A percentile compares a stretch with the other conserved stretches of the same genome.
Evolutionary conservation across 768 basidiomycete species (phyloP).

Genomic region (Rhodotorula paludigena): DNA sequence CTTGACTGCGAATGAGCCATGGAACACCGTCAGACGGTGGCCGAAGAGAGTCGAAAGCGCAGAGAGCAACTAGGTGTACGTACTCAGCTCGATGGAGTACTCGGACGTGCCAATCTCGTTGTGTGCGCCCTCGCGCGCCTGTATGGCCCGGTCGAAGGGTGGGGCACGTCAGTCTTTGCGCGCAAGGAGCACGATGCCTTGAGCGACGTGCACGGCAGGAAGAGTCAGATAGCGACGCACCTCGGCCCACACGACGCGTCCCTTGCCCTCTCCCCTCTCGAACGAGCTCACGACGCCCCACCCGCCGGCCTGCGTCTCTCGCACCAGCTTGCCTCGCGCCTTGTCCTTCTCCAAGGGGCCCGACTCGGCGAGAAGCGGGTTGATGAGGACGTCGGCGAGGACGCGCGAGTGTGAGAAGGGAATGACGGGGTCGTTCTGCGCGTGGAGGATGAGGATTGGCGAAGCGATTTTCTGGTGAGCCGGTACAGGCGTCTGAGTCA

Average conservation of each 20-base stretch:
- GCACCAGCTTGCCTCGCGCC: neutral
- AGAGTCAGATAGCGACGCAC: neutral
- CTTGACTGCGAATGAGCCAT: neutral
- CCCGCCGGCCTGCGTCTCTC: conserved; percentile 8
- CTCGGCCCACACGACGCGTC: conserved; percentile 30
- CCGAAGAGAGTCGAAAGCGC: neutral
- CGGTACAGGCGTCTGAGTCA: neutral
- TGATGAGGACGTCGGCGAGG: conserved; percentile 13
- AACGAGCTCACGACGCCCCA: conserved; percentile 31
- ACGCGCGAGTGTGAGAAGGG: conserved; percentile 17
- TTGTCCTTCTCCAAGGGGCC: neutral
- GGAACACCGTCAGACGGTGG: neutral
- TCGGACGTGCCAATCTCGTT: conserved; percentile 25
- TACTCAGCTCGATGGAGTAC: conserved; percentile 10
- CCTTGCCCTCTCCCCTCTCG: conserved; percentile 12
- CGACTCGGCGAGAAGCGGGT: neutral
- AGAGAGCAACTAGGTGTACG: neutral
- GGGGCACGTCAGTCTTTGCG: neutral
- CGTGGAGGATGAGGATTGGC: conserved; percentile 36
- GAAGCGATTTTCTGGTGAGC: conserved; percentile 3
- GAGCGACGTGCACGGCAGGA: neutral
- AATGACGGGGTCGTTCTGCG: conserved; percentile 33
- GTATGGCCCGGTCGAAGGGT: neutral
- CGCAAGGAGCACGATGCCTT: no score
- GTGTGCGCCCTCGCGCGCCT: conserved; percentile 14